These are phyloP conservation scores for Cynanchum wilfordii DNA, from an alignment of 257 asterid genomes.

Conservation along the genomic window DNA sequence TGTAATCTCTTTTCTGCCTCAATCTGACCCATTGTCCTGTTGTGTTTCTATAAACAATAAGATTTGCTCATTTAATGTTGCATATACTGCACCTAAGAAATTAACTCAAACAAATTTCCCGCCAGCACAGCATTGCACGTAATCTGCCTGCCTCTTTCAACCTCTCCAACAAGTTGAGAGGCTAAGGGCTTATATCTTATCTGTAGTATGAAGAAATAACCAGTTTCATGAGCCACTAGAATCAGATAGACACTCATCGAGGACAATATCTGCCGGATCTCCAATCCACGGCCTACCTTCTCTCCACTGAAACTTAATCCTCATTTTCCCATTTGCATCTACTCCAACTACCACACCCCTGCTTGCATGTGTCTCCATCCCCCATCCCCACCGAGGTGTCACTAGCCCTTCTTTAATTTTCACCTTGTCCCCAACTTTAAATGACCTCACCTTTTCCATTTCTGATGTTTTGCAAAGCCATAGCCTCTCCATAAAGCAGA, in stretches of 20 bases:
- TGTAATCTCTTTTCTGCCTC: neutral
- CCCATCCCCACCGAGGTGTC: constrained; percentile 97
- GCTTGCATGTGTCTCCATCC: constrained; percentile 97
- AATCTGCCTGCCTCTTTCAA: neutral
- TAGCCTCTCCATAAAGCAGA: constrained; percentile 78
- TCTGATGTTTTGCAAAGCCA: constrained; percentile 88
- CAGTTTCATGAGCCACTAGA: constrained; percentile 6
- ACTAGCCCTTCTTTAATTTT: constrained; percentile 73
- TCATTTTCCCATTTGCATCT: constrained; percentile 86
- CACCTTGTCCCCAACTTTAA: constrained; percentile 73
- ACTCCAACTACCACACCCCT: constrained; percentile 91
- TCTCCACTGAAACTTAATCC: constrained; percentile 93
- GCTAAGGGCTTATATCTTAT: neutral
- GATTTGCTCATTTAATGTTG: neutral
- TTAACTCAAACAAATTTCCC: neutral
- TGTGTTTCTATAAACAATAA: constrained; percentile 3
- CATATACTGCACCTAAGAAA: constrained; percentile 3
- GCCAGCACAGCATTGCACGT: neutral
- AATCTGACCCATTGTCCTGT: neutral
- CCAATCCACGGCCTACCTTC: constrained; percentile 96
- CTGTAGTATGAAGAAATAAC: neutral
- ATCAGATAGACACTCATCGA: constrained; percentile 37
- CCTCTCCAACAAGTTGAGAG: constrained; percentile 7
- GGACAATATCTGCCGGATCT: constrained; percentile 89
- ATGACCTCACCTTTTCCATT: constrained; percentile 65